phyloP scores from a whole-genome alignment of 2,329 filamentous ascomycete genomes.

The Calonectria ilicicola region DNA sequence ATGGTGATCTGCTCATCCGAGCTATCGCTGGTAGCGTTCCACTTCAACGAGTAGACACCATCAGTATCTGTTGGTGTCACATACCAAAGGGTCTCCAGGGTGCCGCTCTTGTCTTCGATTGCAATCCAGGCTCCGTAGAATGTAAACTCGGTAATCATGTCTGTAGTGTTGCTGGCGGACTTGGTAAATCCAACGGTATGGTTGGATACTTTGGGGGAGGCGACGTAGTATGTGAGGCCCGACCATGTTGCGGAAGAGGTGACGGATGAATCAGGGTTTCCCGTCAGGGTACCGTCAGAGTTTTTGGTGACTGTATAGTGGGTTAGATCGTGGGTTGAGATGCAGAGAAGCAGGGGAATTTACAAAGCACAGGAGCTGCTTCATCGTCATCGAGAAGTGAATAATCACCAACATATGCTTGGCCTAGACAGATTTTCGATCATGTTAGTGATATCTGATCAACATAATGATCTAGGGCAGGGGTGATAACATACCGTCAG shows the following conservation, averaged over 20 bases:
- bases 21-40: slow-evolving; percentile 4
- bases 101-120: background rate
- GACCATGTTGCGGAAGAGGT: background rate
- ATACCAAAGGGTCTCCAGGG: slow-evolving; percentile 3
- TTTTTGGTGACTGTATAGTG: background rate
- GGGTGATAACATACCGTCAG: background rate
- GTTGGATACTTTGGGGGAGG: background rate
- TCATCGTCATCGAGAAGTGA: background rate
- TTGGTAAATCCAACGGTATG: slow-evolving; percentile 1
- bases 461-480: background rate
- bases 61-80: background rate
- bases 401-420: slow-evolving; percentile 8
- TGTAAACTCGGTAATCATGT: background rate
- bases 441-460: background rate
- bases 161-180: background rate
- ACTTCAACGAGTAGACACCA: slow-evolving; percentile 15
- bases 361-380: slow-evolving; percentile 9
- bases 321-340: background rate
- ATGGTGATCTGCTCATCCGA: background rate
- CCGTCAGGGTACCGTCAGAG: background rate
- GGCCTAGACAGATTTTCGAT: background rate
- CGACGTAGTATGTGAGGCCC: slow-evolving; percentile 6
- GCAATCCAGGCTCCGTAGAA: slow-evolving; percentile 15
- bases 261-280: background rate
- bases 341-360: background rate